Percentiles rank a stretch among this genome's conserved stretches.
These are phyloP conservation scores for Gypsophila paniculata DNA, from an alignment of 179 eudicot genomes.

Conservation along the genomic window DNA sequence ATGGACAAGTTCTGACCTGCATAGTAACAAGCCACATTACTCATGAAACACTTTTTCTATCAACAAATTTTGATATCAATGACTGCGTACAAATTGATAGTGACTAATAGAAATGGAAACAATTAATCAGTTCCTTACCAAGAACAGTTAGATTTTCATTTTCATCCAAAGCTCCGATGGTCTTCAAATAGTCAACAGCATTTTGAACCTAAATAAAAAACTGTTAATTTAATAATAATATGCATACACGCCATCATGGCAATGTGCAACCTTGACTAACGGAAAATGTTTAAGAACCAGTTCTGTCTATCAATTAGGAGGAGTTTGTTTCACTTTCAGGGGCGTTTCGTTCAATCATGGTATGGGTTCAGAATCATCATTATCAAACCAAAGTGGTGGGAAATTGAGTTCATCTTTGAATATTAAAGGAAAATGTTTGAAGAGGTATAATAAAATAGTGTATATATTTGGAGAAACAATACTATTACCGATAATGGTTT, in stretches of 20 bases:
- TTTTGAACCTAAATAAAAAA: conserved; percentile 68
- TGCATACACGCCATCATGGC: neutral
- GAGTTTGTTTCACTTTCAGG: too few relatives aligned
- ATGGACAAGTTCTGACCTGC: conserved; percentile 74
- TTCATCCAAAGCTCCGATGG: conserved; percentile 94
- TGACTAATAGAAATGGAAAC: neutral
- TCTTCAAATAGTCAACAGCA: conserved; percentile 85
- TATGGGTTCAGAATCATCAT: too few relatives aligned
- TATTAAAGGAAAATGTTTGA: neutral
- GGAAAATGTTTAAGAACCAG: too few relatives aligned
- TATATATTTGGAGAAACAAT: neutral
- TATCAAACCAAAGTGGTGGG: too few relatives aligned
- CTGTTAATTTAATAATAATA: neutral
- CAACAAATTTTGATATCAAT: neutral
- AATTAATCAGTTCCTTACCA: conserved; percentile 43
- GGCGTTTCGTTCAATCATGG: too few relatives aligned
- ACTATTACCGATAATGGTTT: conserved; percentile 59
- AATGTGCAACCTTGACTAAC: neutral
- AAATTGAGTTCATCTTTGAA: neutral
- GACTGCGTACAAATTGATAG: neutral
- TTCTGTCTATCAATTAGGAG: too few relatives aligned
- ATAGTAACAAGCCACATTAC: neutral
- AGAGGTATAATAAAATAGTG: too few relatives aligned
- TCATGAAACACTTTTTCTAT: conserved; percentile 6
- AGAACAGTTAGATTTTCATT: conserved; percentile 81